Conservation (phyloP, 2,329 filamentous ascomycete species). For the Ascomycota sp. region DNA sequence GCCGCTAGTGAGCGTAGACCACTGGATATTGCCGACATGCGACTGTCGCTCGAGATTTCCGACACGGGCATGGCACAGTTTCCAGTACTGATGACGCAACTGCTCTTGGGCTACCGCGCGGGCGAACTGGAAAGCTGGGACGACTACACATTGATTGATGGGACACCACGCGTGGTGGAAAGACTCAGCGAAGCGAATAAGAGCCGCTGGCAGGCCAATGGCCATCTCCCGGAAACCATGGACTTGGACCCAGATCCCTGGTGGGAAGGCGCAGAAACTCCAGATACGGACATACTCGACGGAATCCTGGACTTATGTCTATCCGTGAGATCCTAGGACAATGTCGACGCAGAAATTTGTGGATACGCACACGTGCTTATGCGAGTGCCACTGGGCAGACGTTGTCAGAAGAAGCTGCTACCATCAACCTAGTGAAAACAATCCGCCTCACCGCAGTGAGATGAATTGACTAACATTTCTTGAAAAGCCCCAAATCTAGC, state of each 20-base stretch:
- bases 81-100: slow-evolving; percentile 49
- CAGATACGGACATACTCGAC: slow-evolving; percentile 32
- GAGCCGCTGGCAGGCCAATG: slow-evolving; percentile 22
- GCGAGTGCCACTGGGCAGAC: too few relatives aligned
- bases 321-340: slow-evolving; percentile 20
- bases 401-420: too few relatives aligned
- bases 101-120: slow-evolving; percentile 53
- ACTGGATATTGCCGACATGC: slow-evolving; percentile 58
- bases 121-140: slow-evolving; percentile 51
- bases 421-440: too few relatives aligned
- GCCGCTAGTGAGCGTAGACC: slow-evolving; percentile 51
- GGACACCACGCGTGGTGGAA: slow-evolving; percentile 10
- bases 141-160: slow-evolving; percentile 34
- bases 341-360: too few relatives aligned
- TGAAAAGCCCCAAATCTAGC: too few relatives aligned
- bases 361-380: too few relatives aligned
- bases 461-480: too few relatives aligned
- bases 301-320: slow-evolving; percentile 35
- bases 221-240: slow-evolving; percentile 34
- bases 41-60: slow-evolving; percentile 54
- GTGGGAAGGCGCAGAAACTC: slow-evolving; percentile 39
- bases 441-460: too few relatives aligned
- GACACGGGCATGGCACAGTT: slow-evolving; percentile 61
- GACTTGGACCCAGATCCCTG: slow-evolving; percentile 35
- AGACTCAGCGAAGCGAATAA: slow-evolving; percentile 7